phyloP scores from a whole-genome alignment of 2,329 filamentous ascomycete genomes.

The Colletotrichum melonis region DNA sequence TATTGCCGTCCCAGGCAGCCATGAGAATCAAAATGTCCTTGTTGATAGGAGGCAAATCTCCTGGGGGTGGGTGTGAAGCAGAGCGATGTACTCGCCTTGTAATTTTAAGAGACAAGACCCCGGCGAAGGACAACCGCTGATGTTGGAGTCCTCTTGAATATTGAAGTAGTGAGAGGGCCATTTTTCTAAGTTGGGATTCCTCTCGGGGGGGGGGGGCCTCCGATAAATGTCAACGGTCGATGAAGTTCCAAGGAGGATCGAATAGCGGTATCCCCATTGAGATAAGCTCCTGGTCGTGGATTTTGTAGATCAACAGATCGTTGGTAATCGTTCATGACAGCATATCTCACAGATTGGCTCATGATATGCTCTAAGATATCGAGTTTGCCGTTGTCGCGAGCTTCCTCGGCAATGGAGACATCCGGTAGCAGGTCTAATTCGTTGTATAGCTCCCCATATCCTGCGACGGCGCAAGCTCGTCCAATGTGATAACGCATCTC shows the following conservation, averaged over 20 bases:
- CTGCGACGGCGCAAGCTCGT: constrained; percentile 51
- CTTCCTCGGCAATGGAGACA: constrained; percentile 50
- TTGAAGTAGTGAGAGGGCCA: constrained; percentile 32
- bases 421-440: constrained; percentile 51
- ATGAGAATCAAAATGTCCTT: constrained; percentile 51
- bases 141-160: constrained; percentile 45
- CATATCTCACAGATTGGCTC: constrained; percentile 40
- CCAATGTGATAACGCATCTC: constrained; percentile 49
- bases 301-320: constrained; percentile 37
- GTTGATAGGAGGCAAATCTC: constrained; percentile 47
- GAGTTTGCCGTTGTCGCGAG: constrained; percentile 41
- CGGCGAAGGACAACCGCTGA: constrained; percentile 16
- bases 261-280: constrained; percentile 51
- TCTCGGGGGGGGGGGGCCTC: background rate
- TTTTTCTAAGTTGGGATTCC: background rate
- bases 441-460: constrained; percentile 46
- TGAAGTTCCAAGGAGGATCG: background rate
- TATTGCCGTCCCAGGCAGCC: constrained; percentile 50
- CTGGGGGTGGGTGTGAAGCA: constrained; percentile 45
- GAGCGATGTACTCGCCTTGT: constrained; percentile 31
- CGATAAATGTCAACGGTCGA: background rate
- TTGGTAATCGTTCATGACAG: constrained; percentile 51
- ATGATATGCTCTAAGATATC: constrained; percentile 47
- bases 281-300: constrained; percentile 16
- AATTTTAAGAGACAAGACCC: background rate